A percentile compares a stretch with the other conserved stretches of the same genome.
Conservation (phyloP, 768 basidiomycete genomes). For the Holtermannia corniformis region DNA sequence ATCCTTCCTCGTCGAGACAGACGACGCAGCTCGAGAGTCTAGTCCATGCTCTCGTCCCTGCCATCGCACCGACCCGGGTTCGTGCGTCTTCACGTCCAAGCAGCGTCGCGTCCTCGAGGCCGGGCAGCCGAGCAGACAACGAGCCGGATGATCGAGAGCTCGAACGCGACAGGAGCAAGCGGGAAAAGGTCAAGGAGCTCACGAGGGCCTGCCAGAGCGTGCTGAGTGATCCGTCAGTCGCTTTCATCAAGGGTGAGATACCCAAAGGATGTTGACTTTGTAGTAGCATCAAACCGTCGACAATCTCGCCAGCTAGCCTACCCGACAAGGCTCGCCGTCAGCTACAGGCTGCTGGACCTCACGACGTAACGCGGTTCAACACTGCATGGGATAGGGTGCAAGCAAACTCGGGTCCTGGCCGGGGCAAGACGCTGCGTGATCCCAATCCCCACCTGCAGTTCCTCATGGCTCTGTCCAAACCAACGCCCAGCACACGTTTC, state of each 20-base stretch:
- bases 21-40: conserved; percentile 25
- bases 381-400: conserved; percentile 29
- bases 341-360: conserved; percentile 11
- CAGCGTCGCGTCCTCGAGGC: conserved; percentile 12
- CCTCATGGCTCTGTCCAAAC: conserved; percentile 27
- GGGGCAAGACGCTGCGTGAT: conserved; percentile 16
- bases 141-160: conserved; percentile 3
- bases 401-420: conserved; percentile 4
- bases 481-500: conserved; percentile 7
- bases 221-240: conserved; percentile 15
- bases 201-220: conserved; percentile 29
- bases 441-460: conserved; percentile 33
- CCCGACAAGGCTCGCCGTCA: conserved; percentile 23
- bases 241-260: neutral
- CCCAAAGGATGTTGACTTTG: neutral
- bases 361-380: conserved; percentile 23
- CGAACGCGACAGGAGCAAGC: conserved; percentile 13
- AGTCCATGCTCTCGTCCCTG: conserved; percentile 23
- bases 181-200: conserved; percentile 27
- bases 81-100: conserved; percentile 14
- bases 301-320: conserved; percentile 11
- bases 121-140: conserved; percentile 10
- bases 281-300: conserved; percentile 13
- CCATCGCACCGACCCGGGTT: conserved; percentile 17
- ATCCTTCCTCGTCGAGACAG: conserved; percentile 6